Evolutionary conservation across 768 basidiomycete genomes (phyloP).

Genomic region (Boletus rex-veris): DNA sequence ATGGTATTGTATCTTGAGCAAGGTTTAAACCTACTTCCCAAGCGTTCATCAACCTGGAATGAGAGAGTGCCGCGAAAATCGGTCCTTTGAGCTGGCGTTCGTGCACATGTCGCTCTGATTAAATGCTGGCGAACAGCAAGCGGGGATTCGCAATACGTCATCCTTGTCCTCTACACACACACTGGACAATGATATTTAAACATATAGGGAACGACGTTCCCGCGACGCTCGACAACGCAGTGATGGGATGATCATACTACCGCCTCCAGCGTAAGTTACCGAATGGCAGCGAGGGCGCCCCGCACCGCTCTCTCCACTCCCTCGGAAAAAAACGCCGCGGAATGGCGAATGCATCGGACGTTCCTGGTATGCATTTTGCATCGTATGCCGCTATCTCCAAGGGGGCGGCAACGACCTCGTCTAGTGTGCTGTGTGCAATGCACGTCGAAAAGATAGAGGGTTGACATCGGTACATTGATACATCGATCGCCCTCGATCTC

Average conservation of each 20-base stretch:
- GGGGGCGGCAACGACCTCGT: not conserved
- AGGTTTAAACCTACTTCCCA: no score
- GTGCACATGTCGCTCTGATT: not conserved
- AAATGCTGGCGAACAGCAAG: not conserved
- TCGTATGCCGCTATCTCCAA: constrained; percentile 4
- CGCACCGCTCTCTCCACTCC: no score
- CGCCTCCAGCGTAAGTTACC: not conserved
- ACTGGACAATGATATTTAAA: not conserved
- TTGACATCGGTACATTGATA: no score
- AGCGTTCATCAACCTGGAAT: not conserved
- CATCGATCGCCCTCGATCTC: no score
- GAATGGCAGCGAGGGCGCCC: not conserved
- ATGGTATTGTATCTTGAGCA: not conserved
- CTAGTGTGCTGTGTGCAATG: no score
- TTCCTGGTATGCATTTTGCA: not conserved
- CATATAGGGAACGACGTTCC: not conserved
- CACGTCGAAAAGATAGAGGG: no score
- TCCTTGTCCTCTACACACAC: not conserved
- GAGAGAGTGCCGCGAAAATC: not conserved
- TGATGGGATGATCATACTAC: no score
- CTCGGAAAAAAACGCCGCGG: not conserved
- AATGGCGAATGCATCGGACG: constrained; percentile 6
- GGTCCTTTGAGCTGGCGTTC: not conserved
- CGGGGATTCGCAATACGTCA: no score
- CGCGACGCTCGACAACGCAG: not conserved